Percentiles rank a stretch among this genome's conserved stretches.
phyloP scores from a whole-genome alignment of 306 rosid genomes.

The Prunus mira region DNA sequence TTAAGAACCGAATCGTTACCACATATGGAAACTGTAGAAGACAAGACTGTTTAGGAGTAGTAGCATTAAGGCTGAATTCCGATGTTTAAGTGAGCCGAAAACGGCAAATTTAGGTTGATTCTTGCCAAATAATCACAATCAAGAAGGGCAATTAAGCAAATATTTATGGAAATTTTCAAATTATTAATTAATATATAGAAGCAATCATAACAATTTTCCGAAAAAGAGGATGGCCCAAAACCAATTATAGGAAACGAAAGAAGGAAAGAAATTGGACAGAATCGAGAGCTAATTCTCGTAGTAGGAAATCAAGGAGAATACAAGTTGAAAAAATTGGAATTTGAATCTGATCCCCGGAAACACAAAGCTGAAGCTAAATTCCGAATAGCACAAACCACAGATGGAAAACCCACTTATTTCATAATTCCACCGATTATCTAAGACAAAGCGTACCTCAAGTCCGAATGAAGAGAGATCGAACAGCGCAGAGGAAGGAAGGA shows the following conservation, averaged over 20 bases:
- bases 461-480: constrained; percentile 8
- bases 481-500: not conserved
- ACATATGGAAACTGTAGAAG: not conserved
- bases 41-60: not conserved
- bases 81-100: not conserved
- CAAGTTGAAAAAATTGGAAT: not conserved
- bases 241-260: not conserved
- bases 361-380: not conserved
- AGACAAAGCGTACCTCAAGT: constrained; percentile 1
- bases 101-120: not conserved
- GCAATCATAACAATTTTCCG: not conserved
- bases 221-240: not conserved
- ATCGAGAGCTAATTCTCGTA: not conserved
- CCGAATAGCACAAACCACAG: not conserved
- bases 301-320: not conserved
- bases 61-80: not conserved
- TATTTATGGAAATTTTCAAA: not conserved
- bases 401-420: not conserved
- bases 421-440: not conserved
- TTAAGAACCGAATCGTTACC: not conserved
- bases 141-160: not conserved
- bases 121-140: not conserved
- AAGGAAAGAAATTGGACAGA: not conserved
- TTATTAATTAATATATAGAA: not conserved
- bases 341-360: not conserved